These are phyloP conservation scores for Zoysia matrella DNA, from an alignment of 202 grass and related monocot genomes.

Conservation along the genomic window DNA sequence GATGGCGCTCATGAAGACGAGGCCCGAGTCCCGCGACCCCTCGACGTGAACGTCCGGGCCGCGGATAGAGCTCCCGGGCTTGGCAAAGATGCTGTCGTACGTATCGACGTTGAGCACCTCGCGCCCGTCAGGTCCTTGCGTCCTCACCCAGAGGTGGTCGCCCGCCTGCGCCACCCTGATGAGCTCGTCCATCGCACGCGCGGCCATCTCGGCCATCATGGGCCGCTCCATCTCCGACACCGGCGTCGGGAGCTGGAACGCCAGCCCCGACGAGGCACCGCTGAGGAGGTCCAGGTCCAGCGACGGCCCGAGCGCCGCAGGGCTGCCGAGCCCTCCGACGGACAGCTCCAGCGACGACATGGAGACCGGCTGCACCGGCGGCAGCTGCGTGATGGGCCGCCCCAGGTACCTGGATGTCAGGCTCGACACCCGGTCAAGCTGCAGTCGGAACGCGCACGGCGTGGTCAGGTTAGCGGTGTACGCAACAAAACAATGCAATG, in stretches of 20 bases:
- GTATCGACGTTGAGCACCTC: constrained; percentile 10
- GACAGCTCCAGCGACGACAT: constrained; percentile 67
- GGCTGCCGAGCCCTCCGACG: constrained; percentile 46
- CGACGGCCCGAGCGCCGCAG: constrained; percentile 54
- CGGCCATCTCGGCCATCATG: constrained; percentile 48
- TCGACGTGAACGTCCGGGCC: too few relatives aligned
- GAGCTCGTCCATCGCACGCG: constrained; percentile 21
- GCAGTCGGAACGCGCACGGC: background rate
- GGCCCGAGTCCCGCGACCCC: constrained; percentile 46
- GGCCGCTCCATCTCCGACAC: constrained; percentile 45
- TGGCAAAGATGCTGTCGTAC: too few relatives aligned
- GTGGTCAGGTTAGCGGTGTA: background rate
- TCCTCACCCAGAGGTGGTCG: constrained; percentile 66
- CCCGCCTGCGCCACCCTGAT: too few relatives aligned
- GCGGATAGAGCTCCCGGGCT: too few relatives aligned
- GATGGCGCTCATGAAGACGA: constrained; percentile 62
- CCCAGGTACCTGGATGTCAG: too few relatives aligned
- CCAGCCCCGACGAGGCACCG: constrained; percentile 21
- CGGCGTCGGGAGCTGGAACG: constrained; percentile 45
- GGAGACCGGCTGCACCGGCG: background rate
- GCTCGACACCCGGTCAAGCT: constrained; percentile 31
- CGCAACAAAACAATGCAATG: background rate
- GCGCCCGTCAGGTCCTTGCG: constrained; percentile 28
- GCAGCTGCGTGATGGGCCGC: too few relatives aligned
- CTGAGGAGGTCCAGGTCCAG: constrained; percentile 70